phyloP scores from a whole-genome alignment of 2,329 filamentous ascomycete genomes.

The Dothideomycetes sp. region DNA sequence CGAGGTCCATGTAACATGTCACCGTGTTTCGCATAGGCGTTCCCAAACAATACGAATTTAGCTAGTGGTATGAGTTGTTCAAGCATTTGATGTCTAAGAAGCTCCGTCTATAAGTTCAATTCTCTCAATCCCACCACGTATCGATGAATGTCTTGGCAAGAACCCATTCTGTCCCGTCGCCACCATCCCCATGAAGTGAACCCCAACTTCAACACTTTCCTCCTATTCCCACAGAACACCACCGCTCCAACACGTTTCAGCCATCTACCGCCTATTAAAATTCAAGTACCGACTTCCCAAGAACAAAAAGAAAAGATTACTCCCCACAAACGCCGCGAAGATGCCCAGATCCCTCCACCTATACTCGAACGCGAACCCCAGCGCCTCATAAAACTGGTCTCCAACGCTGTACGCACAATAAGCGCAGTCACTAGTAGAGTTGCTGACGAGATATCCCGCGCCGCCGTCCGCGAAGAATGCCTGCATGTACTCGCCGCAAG shows the following conservation, averaged over 20 bases:
- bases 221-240: neutral
- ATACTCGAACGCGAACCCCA: conserved; percentile 55
- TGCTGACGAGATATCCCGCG: conserved; percentile 40
- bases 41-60: too few relatives aligned
- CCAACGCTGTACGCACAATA: conserved; percentile 33
- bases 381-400: conserved; percentile 40
- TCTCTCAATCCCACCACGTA: too few relatives aligned
- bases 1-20: too few relatives aligned
- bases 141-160: too few relatives aligned
- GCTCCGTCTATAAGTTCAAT: too few relatives aligned
- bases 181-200: too few relatives aligned
- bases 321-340: conserved; percentile 61
- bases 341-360: conserved; percentile 81
- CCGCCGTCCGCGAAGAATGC: conserved; percentile 19
- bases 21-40: too few relatives aligned
- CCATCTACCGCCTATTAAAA: conserved; percentile 27
- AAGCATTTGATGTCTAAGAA: too few relatives aligned
- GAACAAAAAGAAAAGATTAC: conserved; percentile 59
- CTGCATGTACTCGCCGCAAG: conserved; percentile 28
- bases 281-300: conserved; percentile 38
- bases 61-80: too few relatives aligned
- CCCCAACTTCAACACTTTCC: neutral
- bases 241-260: neutral
- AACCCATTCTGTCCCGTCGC: too few relatives aligned
- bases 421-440: conserved; percentile 24